Evolutionary conservation across 2,329 filamentous ascomycete genomes (phyloP), one percentile per base, ranked within the genome.

Genomic region (Allantophomopsis cytisporea): DNA sequence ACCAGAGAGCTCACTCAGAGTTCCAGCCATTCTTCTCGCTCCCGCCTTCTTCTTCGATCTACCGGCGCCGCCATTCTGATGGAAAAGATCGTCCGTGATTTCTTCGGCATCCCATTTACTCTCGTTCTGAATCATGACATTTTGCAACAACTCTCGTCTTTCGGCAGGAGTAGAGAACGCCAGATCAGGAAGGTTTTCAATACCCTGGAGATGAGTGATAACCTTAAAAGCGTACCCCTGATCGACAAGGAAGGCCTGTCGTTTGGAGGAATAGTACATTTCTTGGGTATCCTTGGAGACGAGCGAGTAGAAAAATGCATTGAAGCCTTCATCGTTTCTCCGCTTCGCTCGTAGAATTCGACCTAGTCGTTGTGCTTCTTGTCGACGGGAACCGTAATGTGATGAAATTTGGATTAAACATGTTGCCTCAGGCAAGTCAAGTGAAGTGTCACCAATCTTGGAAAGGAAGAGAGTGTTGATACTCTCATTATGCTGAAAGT

Each of bases 151-250:
- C 57, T 94, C 87, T 36, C 86, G 80, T 4, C 87, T 79, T 52
- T 94, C 87, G 6, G 75, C 67, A 0, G 86, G 73, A 2, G 84
- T 84, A 2, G 75, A 75, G 56, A 93, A 96, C 2, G 80, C 82
- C 2, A 98, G 71, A 0, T 79, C 78, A 0, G 82, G 78, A 39
- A 89, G 81, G 43, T 84, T 75, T 44, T 95, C 85, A 46, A 98
- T 86, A 38, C 89, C 91, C 53, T 88, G 81, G 7, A 98, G 70
- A 54, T 94, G 86, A 0, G 91, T 98, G 57, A 98, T 98, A 45
- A 96, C 89, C 58, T 96, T 96, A 71, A 98, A 98, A 0, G 91
- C 89, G 57, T 98, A 98, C 8, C 91, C 91, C 60, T 98, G 91
- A 49, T 98, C 91, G 16, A 98, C 88, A 1, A 98, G 69, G 64